These are phyloP conservation scores for Sarocladium kiliense DNA, from an alignment of 2,329 filamentous ascomycete species.

Conservation along the genomic window DNA sequence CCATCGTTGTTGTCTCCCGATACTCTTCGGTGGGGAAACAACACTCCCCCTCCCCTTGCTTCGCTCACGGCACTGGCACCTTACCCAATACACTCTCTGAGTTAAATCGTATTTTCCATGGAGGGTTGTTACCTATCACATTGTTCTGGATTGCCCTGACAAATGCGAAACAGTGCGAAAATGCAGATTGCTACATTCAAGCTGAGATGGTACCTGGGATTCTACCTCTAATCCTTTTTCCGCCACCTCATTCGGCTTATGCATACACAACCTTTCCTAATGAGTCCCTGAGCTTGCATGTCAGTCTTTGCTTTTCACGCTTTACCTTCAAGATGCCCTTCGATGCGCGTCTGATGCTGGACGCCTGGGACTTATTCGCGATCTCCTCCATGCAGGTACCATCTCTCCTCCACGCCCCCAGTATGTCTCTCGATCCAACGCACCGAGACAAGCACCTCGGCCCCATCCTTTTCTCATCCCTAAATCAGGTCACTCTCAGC, in stretches of 20 bases:
- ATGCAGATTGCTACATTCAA: not conserved
- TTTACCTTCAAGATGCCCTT: not conserved
- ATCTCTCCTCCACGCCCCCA: not conserved
- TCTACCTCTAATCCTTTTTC: not conserved
- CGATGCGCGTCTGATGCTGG: not conserved
- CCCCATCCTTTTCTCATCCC: not conserved
- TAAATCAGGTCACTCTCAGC: not conserved
- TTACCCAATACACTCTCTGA: too few species aligned
- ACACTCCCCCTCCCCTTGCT: not conserved
- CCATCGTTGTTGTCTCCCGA: conserved; percentile 3
- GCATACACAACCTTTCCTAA: too few species aligned
- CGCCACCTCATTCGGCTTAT: too few species aligned
- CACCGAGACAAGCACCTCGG: conserved; percentile 3
- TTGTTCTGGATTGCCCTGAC: conserved; percentile 4
- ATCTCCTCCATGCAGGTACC: conserved; percentile 4
- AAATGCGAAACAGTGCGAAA: conserved; percentile 1
- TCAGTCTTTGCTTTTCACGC: not conserved
- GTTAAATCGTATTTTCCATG: too few species aligned
- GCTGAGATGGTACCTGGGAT: not conserved
- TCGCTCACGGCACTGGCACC: too few species aligned
- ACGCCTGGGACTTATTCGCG: not conserved
- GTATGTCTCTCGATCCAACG: conserved; percentile 1
- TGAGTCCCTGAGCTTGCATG: too few species aligned
- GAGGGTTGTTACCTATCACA: conserved; percentile 2
- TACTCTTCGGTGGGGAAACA: conserved; percentile 2